Evolutionary conservation across 495 filamentous ascomycete species (phyloP), one percentile per base, ranked within the genome.

Genomic region (Xylona heveae): DNA sequence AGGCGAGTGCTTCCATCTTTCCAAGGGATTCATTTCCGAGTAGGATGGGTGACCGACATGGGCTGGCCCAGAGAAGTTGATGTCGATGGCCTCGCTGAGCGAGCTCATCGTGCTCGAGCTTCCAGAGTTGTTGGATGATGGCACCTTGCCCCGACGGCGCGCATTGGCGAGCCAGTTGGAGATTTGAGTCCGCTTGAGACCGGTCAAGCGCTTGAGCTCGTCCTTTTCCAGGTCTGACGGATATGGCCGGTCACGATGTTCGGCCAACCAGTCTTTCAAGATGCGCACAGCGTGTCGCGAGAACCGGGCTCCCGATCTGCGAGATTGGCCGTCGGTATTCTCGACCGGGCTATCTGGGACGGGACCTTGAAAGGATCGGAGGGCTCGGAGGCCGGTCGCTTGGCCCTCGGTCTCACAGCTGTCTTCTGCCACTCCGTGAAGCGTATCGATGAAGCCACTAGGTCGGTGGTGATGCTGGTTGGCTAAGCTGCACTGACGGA

Each of bases 111-210:
- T 25, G 13, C 8, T 8, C 17, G 34, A 3, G n/a, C n/a, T n/a
- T n/a, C n/a, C n/a, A 31, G 62, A 62, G n/a, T 61, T 44, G 41
- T 53, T 58, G 36, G 48, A 55, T 13, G 64, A 66, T 32, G 64
- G 53, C 32, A 73, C 64, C 57, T 84, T 85, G 35, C 73, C 68
- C 34, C 79, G 59, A 22, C 80, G 66, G 24, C 79, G 70, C 34
- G 79, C 76, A 48, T 90, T 90, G 31, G 80, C 80, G 7, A 90
- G 63, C 80, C 79, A 88, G 45, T 84, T 84, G 16, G 68, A 69
- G 31, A 90, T 78, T 47, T 90, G 80, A 7, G 57, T 71, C 40
- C 70, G 64, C 38, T 59, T 80, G 17, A 90, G 61, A 8, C 78
- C 78, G 2, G 80, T 90, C 37, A 64, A 59, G 27, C 60, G 52